phyloP scores from a whole-genome alignment of 352 stramenopile species.

The Pythium sukuiense region DNA sequence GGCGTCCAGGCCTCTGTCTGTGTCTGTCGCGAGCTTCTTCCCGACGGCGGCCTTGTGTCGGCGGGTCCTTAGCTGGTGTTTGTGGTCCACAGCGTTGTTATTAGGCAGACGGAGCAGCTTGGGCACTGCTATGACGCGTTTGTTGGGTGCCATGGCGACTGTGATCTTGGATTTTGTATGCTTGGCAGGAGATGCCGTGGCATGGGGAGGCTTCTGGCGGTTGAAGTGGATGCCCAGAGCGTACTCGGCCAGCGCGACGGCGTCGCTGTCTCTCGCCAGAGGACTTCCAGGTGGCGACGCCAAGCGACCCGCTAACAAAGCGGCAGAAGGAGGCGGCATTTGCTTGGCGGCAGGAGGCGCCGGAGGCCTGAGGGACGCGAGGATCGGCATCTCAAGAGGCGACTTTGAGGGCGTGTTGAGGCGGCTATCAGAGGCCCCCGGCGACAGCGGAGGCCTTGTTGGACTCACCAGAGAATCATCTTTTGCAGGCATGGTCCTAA shows the following conservation, averaged over 20 bases:
- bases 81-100: slow-evolving; percentile 11
- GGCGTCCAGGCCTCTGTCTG: slow-evolving; percentile 47
- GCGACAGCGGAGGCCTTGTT: slow-evolving; percentile 14
- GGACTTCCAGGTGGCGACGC: slow-evolving; percentile 16
- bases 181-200: background rate
- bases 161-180: background rate
- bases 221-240: slow-evolving; percentile 17
- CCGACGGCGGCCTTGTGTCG: slow-evolving; percentile 14
- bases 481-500: background rate
- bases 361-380: slow-evolving; percentile 5
- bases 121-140: slow-evolving; percentile 11
- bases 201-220: background rate
- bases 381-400: background rate
- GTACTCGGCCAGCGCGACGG: slow-evolving; percentile 8
- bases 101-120: slow-evolving; percentile 8
- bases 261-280: background rate
- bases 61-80: slow-evolving; percentile 26
- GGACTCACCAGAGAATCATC: slow-evolving; percentile 11
- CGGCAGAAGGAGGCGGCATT: slow-evolving; percentile 18
- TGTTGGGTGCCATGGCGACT: background rate
- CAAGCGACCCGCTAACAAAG: slow-evolving; percentile 10
- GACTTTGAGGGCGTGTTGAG: slow-evolving; percentile 12
- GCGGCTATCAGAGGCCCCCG: background rate
- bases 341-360: background rate
- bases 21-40: slow-evolving; percentile 18